Base-by-base conservation (phyloP, 805 yeast genomes). In the Isabelozyma pseudorhagii region DNA sequence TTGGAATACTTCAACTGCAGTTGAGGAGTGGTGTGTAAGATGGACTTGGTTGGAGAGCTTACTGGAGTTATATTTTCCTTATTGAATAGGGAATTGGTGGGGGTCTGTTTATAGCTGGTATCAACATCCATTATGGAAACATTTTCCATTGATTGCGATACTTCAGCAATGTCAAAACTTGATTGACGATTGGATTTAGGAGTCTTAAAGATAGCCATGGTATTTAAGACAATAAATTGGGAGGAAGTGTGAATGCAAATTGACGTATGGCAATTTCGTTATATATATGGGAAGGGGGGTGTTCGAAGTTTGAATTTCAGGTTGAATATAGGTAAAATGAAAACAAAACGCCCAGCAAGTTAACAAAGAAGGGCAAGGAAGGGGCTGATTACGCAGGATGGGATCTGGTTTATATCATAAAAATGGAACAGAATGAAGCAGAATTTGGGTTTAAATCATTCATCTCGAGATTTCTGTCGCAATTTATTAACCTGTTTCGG, bases 41-140 rank as follows among this genome's bases (percentile, higher is more conserved):
- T 65, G 44, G 71, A 69, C 55, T 63, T 72, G 17, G 64, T 58
- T 7, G 77, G 77, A 1, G 76, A 66, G 17, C 51, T 51, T 34
- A 56, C 50, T 3, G 74, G 75, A 4, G 74, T 67, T 46, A 69
- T 65, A 49, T 70, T 71, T 48, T 70, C 77, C 47, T 70, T 70
- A 47, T 69, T 69, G 38, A 63, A 49, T 3, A 41, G 21, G 10
- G 25, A 21, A 21, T 6, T 21, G 6, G 25, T 21, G 25, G 25
- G 25, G 25, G 25, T 21, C 25, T 41, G 59, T 31, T 55, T 52
- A 49, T 56, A 64, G 38, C 67, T 60, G 10, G 73, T 60, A 53
- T 74, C 78, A 11, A 72, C 59, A 46, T 73, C 78, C 77, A 73
- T 72, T 59, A 59, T 55, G 31, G 76, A 71, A 11, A 73, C 74